These are phyloP conservation scores for Trichosphaerium sp. DNA, from an alignment of 78 protist species.

Conservation along the genomic window DNA sequence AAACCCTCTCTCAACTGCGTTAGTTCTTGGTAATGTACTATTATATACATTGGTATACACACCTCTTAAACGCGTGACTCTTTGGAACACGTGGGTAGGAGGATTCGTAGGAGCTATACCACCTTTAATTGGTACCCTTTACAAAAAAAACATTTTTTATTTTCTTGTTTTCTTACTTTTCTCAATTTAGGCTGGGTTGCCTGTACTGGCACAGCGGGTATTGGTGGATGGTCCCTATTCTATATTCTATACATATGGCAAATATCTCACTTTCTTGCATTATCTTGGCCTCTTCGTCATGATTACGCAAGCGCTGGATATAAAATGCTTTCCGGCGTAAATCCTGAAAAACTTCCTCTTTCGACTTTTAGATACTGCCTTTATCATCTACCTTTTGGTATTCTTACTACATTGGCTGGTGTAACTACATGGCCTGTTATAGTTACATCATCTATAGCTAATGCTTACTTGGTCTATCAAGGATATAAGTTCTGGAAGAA, in stretches of 20 bases:
- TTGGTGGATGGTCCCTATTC: neutral
- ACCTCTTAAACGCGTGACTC: conserved; percentile 54
- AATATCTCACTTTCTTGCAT: conserved; percentile 84
- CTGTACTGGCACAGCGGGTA: neutral
- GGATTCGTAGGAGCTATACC: conserved; percentile 90
- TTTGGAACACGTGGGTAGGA: conserved; percentile 84
- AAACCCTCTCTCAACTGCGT: conserved; percentile 48
- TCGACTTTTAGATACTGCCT: conserved; percentile 3
- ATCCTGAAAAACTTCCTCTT: conserved; percentile 18
- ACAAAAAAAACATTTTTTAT: conserved; percentile 16
- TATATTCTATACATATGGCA: conserved; percentile 80
- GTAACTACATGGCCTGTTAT: neutral
- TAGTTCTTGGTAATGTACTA: conserved; percentile 61
- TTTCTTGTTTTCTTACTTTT: conserved; percentile 14
- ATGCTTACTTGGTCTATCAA: neutral
- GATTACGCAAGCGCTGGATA: conserved; percentile 46
- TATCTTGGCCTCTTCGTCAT: conserved; percentile 45
- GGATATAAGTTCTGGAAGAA: conserved; percentile 15
- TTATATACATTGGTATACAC: conserved; percentile 79
- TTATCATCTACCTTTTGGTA: conserved; percentile 6
- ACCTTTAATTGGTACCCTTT: conserved; percentile 78
- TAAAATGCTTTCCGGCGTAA: conserved; percentile 53
- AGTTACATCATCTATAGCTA: neutral
- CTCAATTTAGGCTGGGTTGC: too few relatives aligned
- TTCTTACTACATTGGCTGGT: neutral